A percentile compares a stretch with the other conserved stretches of the same genome.
phyloP scores from a whole-genome alignment of 2,329 filamentous ascomycete genomes.

The Phyllosticta citrichinensis region DNA sequence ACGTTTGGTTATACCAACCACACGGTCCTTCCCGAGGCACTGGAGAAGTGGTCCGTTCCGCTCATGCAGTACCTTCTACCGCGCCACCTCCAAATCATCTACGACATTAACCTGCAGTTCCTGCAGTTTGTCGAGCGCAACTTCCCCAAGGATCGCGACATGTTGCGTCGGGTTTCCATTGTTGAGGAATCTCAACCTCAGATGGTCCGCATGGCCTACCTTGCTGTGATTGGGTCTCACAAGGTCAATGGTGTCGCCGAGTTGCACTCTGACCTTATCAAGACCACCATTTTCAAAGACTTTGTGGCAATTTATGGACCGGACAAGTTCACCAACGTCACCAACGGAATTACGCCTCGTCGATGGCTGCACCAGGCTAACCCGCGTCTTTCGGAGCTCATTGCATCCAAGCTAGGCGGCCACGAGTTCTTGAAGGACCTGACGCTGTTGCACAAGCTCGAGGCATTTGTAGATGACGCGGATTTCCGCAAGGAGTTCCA shows the following conservation, averaged over 20 bases:
- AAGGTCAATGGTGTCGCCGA: constrained; percentile 99
- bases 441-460: constrained; percentile 75
- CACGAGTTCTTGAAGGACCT: constrained; percentile 84
- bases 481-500: constrained; percentile 90
- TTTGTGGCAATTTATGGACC: constrained; percentile 91
- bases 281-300: constrained; percentile 99
- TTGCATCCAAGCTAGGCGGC: constrained; percentile 78
- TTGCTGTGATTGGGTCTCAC: constrained; percentile 94
- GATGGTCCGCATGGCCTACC: constrained; percentile 95
- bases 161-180: constrained; percentile 82
- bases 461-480: constrained; percentile 74
- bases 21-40: constrained; percentile 88
- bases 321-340: constrained; percentile 98
- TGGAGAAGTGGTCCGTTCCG: constrained; percentile 97
- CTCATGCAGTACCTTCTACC: constrained; percentile 87
- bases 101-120: constrained; percentile 95
- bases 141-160: constrained; percentile 81
- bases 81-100: constrained; percentile 92
- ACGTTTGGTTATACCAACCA: constrained; percentile 97
- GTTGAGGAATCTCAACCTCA: constrained; percentile 95
- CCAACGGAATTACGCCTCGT: constrained; percentile 92
- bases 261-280: constrained; percentile 93
- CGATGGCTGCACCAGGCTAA: constrained; percentile 98
- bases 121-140: constrained; percentile 80
- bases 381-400: constrained; percentile 80